phyloP scores from a whole-genome alignment of 208 protist species.

The Leptomonas seymouri region DNA sequence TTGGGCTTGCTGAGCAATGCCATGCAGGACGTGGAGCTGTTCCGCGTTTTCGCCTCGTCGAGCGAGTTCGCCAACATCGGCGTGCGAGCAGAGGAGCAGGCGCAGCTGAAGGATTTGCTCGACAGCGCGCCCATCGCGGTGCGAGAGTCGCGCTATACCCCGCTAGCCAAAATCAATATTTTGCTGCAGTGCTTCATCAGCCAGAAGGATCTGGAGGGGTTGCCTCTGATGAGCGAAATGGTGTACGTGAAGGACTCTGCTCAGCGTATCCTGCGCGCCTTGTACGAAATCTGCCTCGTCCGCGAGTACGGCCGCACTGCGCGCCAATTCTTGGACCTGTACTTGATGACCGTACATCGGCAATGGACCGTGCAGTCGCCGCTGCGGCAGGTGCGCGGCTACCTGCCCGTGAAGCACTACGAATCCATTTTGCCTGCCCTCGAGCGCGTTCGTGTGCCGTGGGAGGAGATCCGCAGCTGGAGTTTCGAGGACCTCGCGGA shows the following conservation, averaged over 20 bases:
- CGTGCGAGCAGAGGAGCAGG: conserved; percentile 98
- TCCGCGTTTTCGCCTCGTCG: conserved; percentile 96
- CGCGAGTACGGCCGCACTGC: conserved; percentile 97
- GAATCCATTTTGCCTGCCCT: conserved; percentile 92
- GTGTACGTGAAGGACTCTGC: conserved; percentile 99
- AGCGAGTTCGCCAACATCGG: conserved; percentile 98
- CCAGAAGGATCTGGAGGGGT: conserved; percentile 95
- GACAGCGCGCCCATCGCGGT: conserved; percentile 98
- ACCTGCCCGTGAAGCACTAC: conserved; percentile 81
- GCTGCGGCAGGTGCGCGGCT: conserved; percentile 85
- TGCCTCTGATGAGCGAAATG: conserved; percentile 98
- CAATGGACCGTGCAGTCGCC: conserved; percentile 98
- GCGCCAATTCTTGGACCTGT: conserved; percentile 87
- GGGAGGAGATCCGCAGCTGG: conserved; percentile 96
- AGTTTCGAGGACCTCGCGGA: conserved; percentile 94
- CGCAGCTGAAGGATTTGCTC: conserved; percentile 96
- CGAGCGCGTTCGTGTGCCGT: conserved; percentile 96
- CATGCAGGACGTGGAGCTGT: conserved; percentile 98
- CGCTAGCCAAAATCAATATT: conserved; percentile 98
- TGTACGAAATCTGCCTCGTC: conserved; percentile 97
- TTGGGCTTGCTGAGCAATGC: conserved; percentile 94
- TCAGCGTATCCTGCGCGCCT: conserved; percentile 87
- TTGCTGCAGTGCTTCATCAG: conserved; percentile 99
- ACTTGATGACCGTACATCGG: conserved; percentile 95
- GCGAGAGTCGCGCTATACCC: conserved; percentile 96